phyloP scores from a whole-genome alignment of 768 basidiomycete genomes.

The Leccinum boreale region DNA sequence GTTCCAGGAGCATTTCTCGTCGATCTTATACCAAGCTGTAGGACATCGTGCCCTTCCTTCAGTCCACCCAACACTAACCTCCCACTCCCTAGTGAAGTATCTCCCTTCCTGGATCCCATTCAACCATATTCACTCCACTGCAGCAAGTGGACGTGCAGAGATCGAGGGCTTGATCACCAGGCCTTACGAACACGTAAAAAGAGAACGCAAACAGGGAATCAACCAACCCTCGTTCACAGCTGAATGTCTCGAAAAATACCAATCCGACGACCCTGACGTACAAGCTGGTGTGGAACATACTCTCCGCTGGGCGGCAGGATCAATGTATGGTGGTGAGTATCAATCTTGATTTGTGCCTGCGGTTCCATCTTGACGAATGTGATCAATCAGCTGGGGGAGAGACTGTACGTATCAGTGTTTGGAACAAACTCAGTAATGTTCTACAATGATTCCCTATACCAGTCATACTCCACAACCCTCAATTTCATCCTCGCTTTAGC shows the following conservation, averaged over 20 bases:
- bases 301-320: slow-evolving; percentile 16
- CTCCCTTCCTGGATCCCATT: slow-evolving; percentile 26
- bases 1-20: slow-evolving; percentile 29
- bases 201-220: slow-evolving; percentile 7
- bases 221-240: slow-evolving; percentile 17
- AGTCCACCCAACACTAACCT: background rate
- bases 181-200: slow-evolving; percentile 26
- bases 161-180: slow-evolving; percentile 9
- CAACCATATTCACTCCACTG: slow-evolving; percentile 11
- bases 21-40: slow-evolving; percentile 28
- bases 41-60: background rate
- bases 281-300: slow-evolving; percentile 6
- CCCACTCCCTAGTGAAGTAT: slow-evolving; percentile 20
- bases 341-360: background rate
- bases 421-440: background rate
- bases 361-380: background rate
- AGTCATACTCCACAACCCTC: slow-evolving; percentile 18
- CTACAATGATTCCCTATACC: background rate
- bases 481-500: slow-evolving; percentile 17
- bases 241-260: slow-evolving; percentile 13
- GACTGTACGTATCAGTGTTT: background rate
- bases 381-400: slow-evolving; percentile 5
- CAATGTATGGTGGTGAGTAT: slow-evolving; percentile 18
- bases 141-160: slow-evolving; percentile 1
- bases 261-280: slow-evolving; percentile 1